Evolutionary conservation across 176 grass and related monocot species (phyloP), one percentile per base, ranked within the genome.

Genomic region (Panicum miliaceum): DNA sequence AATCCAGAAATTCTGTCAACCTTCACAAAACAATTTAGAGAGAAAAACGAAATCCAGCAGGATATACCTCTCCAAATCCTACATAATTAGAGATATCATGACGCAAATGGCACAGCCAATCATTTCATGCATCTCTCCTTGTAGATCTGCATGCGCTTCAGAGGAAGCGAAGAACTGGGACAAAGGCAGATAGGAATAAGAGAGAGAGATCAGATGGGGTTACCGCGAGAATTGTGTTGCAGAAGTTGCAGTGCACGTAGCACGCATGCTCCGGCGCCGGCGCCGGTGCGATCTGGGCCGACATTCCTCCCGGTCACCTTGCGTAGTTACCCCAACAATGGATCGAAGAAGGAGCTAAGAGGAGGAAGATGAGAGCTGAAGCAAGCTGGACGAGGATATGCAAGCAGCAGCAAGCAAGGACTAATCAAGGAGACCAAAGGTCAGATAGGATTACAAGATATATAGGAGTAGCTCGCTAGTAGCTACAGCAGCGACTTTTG

Each of bases 171-270:
- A 71, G 68, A 72, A 18, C 43, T 18, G 11, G 4, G 2, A 4
- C 35, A 37, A 50, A 73, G 37, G 79, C 69, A 41, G 27, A 73
- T 15, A 10, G 22, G 32, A 32, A 53, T 20, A 7, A 63, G 27
- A 58, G 25, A 11, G 45, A 52, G 63, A 79, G 59, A 46, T 14
- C 43, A 38, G 25, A 25, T 38, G 43, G 34, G 59, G 7, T 84
- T 92, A 92, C 91, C 87, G 79, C 91, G 68, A 92, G 87, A 84
- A 92, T 84, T 64, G 91, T 92, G 41, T 90, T 92, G 87, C 91
- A 92, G 81, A 92, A 92, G 81, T 90, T 90, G 84, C 91, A 92
- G 87, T 92, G 91, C 64, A 92, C 87, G 53, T 92, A 92, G 84
- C 91, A 92, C 58, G 87, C 77, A 72, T 90, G 76, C 77, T 92